Evolutionary conservation across 2,329 filamentous ascomycete genomes (phyloP), one percentile per base, ranked within the genome.

Genomic region (Paraconiothyrium brasiliense): DNA sequence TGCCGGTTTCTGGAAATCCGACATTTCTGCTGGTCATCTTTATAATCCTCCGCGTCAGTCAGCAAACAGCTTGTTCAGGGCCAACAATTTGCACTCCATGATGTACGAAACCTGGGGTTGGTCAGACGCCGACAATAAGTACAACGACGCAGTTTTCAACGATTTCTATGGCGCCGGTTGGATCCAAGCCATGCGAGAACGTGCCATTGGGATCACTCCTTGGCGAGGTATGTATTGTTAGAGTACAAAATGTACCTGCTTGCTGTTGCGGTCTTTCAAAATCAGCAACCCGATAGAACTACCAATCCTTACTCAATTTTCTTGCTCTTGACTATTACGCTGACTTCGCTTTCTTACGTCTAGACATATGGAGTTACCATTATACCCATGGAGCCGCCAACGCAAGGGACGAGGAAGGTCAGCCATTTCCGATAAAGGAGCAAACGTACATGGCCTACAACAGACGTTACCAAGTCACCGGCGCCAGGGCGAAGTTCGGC

Each of bases 31-130:
- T 24, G 50, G 50, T 22, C 16, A n/a, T 4, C 27, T 27, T 20
- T 52, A 52, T 20, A 30, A 52, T 11, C 50, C 50, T 34, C 50
- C 50, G 35, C 50, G 50, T 14, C 35, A 27, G 13, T 41, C 50
- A 6, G 50, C 50, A 11, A 41, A 41, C 34, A 52, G 50, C 50
- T 1, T 41, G 13, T 52, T 41, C 34, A 27, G 16, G 14, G 20
- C 14, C 34, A 35, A 27, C 34, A 52, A 52, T 22, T 24, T 52
- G 10, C 8, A 14, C 20, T 30, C 24, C n/a, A 35, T 41, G 35
- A 13, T 52, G 50, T 52, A 27, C 50, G 16, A 39, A 9, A 16
- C 20, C 13, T 52, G 50, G 50, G 50, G 50, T 10, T 52, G 50
- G 50, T 11, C 11, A 6, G 35, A 52, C 10, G 50, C 34, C 4